Base-by-base conservation (phyloP, 352 stramenopile genomes). In the Hyaloperonospora arabidopsidis region DNA sequence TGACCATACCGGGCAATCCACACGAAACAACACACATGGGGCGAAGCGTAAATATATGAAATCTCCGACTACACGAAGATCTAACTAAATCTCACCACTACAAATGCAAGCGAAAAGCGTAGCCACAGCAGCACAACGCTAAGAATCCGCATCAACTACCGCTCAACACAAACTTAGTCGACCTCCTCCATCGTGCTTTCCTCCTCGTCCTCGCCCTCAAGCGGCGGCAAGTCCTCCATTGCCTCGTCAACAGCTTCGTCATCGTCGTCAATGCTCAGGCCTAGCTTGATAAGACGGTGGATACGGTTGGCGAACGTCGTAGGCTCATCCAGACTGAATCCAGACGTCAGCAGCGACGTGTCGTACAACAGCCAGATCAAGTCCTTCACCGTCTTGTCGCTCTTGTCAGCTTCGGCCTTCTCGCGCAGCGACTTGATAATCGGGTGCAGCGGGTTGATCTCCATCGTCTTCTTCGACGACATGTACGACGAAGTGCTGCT, bases 401-500 rank as follows among this genome's bases (percentile, higher is more conserved):
- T 95, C 77, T 98, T 97, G 76, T 99, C 96, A 18, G 94, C 96
- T 54, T 98, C 95, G 5, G 96, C 95, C 87, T 99, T 99, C 63
- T 99, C 95, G 54, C 95, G 87, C 47, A 99, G 86, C 44, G 94
- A 95, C 72, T 93, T 95, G 72, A 99, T 98, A 76, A 99, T 99
- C 34, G 96, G 91, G 85, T 99, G 97, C 50, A 87, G 74, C 12
- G 96, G 96, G 88, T 99, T 99, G 86, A 99, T 97, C 80, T 99
- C 97, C 93, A 99, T 98, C 45, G 96, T 99, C 91, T 99, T 99
- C 93, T 99, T 99, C 47, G 95, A 98, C 34, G 81, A 88, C 97
- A 99, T 99, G 93, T 99, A 99, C 35, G 91, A 80, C 57, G 86
- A 97, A 43, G 96, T 97, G 68, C 86, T 96, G 59, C 87, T 91